Evolutionary conservation across 352 stramenopile genomes (phyloP).

Genomic region (Aphanomyces astaci): DNA sequence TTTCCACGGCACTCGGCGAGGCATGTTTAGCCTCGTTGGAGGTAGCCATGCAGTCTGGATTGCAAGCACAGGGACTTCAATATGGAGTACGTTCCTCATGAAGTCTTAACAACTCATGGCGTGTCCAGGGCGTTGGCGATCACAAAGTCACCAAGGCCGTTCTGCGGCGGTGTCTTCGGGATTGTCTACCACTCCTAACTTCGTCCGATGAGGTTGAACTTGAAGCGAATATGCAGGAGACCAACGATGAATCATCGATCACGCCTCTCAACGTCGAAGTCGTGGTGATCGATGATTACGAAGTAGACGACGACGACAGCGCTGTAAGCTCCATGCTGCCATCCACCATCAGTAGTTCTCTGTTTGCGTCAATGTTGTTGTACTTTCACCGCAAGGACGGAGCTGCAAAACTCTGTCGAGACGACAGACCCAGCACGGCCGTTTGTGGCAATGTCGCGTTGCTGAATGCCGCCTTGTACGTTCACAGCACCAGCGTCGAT

Average conservation of each 20-base stretch:
- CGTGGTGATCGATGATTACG: conserved; percentile 13
- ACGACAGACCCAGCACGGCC: conserved; percentile 44
- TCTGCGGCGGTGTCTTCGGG: background rate
- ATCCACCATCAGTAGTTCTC: background rate
- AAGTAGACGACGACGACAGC: background rate
- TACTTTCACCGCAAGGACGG: conserved; percentile 49
- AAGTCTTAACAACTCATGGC: background rate
- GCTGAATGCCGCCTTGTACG: conserved; percentile 29
- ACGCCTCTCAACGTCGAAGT: conserved; percentile 24
- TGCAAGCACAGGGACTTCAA: background rate
- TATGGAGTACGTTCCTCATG: background rate
- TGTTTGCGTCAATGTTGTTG: conserved; percentile 27
- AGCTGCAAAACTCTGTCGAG: conserved; percentile 37
- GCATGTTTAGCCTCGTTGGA: conserved; percentile 26
- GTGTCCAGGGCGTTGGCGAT: background rate
- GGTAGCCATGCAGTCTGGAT: conserved; percentile 6
- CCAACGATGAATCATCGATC: conserved; percentile 22
- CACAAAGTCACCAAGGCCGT: background rate
- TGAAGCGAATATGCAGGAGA: conserved; percentile 5
- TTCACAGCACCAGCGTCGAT: background rate
- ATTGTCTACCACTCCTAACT: background rate
- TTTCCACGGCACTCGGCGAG: conserved; percentile 26
- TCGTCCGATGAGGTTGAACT: background rate
- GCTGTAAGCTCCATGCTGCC: background rate
- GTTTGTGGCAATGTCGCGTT: conserved; percentile 61